Base-by-base conservation (phyloP, 1,284 basidiomycete genomes). In the Mycosarcoma maydis region DNA sequence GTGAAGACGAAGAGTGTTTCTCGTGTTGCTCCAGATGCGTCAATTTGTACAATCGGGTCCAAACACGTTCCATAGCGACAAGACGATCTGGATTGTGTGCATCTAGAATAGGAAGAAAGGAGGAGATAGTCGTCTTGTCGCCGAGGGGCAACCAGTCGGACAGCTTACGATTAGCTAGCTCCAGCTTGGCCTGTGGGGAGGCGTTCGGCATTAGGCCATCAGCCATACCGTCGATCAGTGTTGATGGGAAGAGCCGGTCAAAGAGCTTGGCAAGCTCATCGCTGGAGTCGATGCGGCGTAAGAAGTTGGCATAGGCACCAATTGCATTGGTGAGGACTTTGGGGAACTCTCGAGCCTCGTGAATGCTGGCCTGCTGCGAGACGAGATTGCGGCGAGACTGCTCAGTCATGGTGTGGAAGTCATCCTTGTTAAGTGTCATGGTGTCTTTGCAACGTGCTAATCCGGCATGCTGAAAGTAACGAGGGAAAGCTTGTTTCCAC, bases 111-210 rank as follows among this genome's bases (percentile, higher is more conserved):
- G 52, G 37, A 26, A 65, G 20, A 1, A 34, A 23, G 4, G 57
- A 39, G 13, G 61, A 54, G 22, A 44, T 60, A 43, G 38, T 40
- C 16, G 36, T 20, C 13, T 42, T 23, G 19, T 60, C 52, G n/a
- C 56, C 64, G 19, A 66, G 39, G 0, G 61, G 61, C 11, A 65
- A 30, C 41, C 26, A 39, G 2, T 54, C 46, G 14, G 55, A 53
- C 27, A 65, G 33, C 32, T 59, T 66, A 39, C 43, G 37, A n/a
- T 59, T 59, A 23, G 48, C 39, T 7, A 55, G 39, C 27, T 53
- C 65, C 16, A 65, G 55, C 55, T 65, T 65, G n/a, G 58, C 55
- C n/a, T 65, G 55, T n/a, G 59, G 44, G 5, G 54, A 55, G 7
- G 59, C 55, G 9, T 59, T 34, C 3, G 49, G 43, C 19, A 26